Conservation (phyloP, 2,329 filamentous ascomycete genomes). For the Monilinia fructicola region DNA sequence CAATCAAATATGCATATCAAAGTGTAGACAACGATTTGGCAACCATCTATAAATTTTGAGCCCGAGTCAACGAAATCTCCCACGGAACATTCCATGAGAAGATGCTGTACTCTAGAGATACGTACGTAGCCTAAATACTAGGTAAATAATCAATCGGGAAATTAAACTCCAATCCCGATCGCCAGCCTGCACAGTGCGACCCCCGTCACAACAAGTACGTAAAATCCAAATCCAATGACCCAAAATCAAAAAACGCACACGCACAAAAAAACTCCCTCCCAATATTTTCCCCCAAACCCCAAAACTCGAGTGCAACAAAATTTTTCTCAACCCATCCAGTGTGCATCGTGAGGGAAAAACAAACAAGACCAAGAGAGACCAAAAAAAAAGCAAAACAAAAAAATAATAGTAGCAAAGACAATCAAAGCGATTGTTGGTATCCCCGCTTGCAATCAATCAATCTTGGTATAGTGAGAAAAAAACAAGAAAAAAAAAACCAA, state of each 20-base stretch:
- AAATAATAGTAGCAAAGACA: neutral
- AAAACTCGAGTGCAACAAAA: neutral
- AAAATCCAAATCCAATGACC: neutral
- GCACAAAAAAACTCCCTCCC: too few relatives aligned
- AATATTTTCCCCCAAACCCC: neutral
- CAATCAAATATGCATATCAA: too few relatives aligned
- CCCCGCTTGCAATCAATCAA: constrained; percentile 20
- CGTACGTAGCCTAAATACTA: constrained; percentile 3
- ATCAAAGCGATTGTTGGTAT: constrained; percentile 20
- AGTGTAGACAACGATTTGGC: too few relatives aligned
- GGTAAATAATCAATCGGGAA: neutral
- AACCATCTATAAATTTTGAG: too few relatives aligned
- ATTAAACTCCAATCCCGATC: constrained; percentile 9
- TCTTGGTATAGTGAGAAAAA: constrained; percentile 2
- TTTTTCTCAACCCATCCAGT: neutral
- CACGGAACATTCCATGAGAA: neutral
- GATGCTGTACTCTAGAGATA: neutral
- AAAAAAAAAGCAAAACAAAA: neutral
- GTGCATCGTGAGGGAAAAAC: neutral
- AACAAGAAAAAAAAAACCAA: constrained; percentile 3
- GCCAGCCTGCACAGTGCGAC: constrained; percentile 2
- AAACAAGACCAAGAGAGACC: neutral
- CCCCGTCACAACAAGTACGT: neutral
- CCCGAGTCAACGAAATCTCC: too few relatives aligned
- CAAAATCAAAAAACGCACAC: neutral